A percentile compares a stretch with the other conserved stretches of the same genome.
Conservation (phyloP, 495 filamentous ascomycete genomes). For the Xylaria intraflava region DNA sequence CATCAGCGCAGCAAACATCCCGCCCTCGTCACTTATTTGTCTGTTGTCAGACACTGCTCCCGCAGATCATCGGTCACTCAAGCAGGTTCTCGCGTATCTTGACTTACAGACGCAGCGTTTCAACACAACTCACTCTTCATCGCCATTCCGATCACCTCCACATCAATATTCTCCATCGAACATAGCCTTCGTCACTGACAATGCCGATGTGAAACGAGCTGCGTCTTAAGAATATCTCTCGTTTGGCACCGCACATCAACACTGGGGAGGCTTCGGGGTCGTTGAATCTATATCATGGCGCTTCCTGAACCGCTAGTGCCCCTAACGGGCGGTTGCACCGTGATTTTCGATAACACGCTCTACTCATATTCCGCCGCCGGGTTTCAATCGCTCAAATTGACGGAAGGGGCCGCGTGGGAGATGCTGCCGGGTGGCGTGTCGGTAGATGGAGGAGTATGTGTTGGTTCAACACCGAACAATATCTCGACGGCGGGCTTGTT, state of each 20-base stretch:
- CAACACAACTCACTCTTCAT: neutral
- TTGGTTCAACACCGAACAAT: constrained; percentile 57
- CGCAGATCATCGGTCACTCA: constrained; percentile 8
- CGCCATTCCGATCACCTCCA: constrained; percentile 4
- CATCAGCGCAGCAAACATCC: neutral
- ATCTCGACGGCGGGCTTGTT: constrained; percentile 57
- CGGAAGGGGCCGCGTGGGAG: constrained; percentile 64
- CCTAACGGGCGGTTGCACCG: constrained; percentile 73
- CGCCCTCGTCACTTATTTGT: neutral
- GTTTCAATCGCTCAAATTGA: constrained; percentile 67
- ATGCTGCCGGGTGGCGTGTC: constrained; percentile 54
- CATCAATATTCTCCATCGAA: neutral
- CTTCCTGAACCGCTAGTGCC: constrained; percentile 57
- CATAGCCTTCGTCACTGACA: neutral
- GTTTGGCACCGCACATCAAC: neutral
- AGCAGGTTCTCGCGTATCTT: constrained; percentile 1
- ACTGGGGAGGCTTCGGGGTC: constrained; percentile 6
- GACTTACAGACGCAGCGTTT: neutral
- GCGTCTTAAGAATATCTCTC: neutral
- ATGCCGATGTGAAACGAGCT: constrained; percentile 5
- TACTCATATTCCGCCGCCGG: constrained; percentile 74
- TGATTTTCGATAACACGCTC: constrained; percentile 73
- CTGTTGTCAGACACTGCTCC: constrained; percentile 10
- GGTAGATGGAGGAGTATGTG: constrained; percentile 71
- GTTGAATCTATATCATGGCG: constrained; percentile 34